A percentile compares a stretch with the other conserved stretches of the same genome.
Conservation (phyloP, 768 basidiomycete genomes). For the Mycena venus region DNA sequence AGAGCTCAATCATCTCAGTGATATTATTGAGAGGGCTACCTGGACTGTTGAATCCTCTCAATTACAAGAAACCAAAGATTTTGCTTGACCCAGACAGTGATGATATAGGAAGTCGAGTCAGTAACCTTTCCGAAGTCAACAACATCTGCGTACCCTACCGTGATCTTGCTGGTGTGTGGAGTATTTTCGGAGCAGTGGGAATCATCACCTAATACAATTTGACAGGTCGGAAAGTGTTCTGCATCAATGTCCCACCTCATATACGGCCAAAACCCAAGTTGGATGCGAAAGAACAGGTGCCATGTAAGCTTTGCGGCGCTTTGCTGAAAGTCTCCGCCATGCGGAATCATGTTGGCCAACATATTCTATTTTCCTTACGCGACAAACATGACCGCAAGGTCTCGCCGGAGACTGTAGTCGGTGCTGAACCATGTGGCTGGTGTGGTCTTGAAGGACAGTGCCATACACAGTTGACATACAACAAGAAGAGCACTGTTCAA, state of each 20-base stretch:
- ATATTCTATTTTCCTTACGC: slow-evolving; percentile 11
- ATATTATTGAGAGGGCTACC: background rate
- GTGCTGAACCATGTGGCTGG: slow-evolving; percentile 13
- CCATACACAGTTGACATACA: slow-evolving; percentile 6
- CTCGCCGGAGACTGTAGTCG: background rate
- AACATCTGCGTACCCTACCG: slow-evolving; percentile 4
- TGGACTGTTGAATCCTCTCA: background rate
- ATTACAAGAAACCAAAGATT: background rate
- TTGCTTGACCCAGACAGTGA: slow-evolving; percentile 13
- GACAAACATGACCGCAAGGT: background rate
- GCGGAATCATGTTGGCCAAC: slow-evolving; percentile 19
- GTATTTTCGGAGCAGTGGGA: background rate
- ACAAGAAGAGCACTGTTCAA: background rate
- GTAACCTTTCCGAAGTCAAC: background rate
- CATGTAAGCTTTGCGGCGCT: background rate
- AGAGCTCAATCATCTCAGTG: background rate
- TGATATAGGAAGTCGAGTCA: background rate
- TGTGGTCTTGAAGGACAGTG: slow-evolving; percentile 18
- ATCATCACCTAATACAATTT: background rate
- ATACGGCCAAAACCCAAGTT: background rate
- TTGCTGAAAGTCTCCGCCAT: background rate
- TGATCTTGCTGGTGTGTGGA: background rate
- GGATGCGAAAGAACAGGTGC: background rate
- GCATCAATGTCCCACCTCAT: background rate
- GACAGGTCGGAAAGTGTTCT: background rate